Conservation (phyloP, 2,329 filamentous ascomycete genomes). For the Calonectria pauciramosa region DNA sequence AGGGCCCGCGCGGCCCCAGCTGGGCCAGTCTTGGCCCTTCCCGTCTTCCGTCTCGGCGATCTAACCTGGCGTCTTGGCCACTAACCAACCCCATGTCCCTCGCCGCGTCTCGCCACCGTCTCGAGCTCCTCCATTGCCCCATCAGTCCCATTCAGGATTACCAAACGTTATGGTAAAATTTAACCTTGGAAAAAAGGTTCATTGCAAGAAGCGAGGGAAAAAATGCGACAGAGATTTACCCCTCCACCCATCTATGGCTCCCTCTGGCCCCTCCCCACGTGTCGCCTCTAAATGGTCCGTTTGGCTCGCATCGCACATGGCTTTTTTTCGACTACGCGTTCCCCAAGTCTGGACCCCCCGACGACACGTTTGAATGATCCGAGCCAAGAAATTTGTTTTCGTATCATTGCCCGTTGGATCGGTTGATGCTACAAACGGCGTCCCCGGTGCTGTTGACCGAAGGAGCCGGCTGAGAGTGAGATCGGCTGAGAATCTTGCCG, state of each 20-base stretch:
- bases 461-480: neutral
- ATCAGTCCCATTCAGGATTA: neutral
- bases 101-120: constrained; percentile 9
- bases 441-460: neutral
- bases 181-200: constrained; percentile 30
- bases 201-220: neutral
- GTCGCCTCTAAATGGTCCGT: neutral
- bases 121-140: neutral
- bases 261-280: constrained; percentile 6
- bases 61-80: neutral
- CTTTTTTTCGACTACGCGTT: neutral
- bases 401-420: neutral
- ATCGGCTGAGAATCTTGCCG: neutral
- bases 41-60: constrained; percentile 23
- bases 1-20: neutral
- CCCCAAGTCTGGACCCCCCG: neutral
- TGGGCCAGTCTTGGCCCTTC: neutral
- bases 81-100: neutral
- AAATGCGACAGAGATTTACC: neutral
- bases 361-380: neutral
- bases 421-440: neutral
- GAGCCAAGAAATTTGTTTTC: constrained; percentile 8
- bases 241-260: neutral
- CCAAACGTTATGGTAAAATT: constrained; percentile 10
- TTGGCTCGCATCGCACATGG: neutral